Evolutionary conservation across 1,284 basidiomycete genomes (phyloP), one percentile per base, ranked within the genome.

Genomic region (Leccinum angustisporum): DNA sequence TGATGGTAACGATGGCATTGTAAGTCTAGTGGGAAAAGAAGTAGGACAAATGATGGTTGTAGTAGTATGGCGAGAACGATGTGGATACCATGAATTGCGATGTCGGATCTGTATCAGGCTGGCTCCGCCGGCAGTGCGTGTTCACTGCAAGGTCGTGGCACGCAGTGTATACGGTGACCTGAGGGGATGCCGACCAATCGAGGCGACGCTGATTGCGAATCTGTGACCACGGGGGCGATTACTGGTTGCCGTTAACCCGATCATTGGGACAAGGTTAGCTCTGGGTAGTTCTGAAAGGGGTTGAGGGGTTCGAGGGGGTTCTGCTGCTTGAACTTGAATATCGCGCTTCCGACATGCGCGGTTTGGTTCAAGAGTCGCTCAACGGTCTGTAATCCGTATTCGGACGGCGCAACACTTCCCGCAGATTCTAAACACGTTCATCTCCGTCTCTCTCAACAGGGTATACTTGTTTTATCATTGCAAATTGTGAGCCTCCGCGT

Each of bases 241-340:
- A 40, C 38, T 38, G 21, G 46, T 21, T 48, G 52, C n/a, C 31
- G 48, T 50, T 63, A 59, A 36, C 51, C 67, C 65, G 63, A 70
- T 74, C 67, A 66, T 18, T 57, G 30, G 57, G 57, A 74, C 75
- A 74, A 74, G 74, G 72, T 74, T 74, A 76, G 70, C 74, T 76
- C 62, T 54, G 59, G 56, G 61, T 60, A 64, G 61, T 59, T 59
- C 59, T 61, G 54, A 60, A 65, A 72, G 57, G 60, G 21, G 58
- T n/a, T 5, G 46, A 72, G 57, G 60, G 13, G 58, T n/a, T 5
- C 21, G 30, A 30, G 30, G 6, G 50, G 27, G 67, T 27, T 43
- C 18, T 57, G 59, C 56, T 43, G 59, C 25, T 31, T 59, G 61
- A 46, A 50, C 54, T 57, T 59, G 57, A 52, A 27, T 48, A 21